Evolutionary conservation across 2,329 filamentous ascomycete species (phyloP), one percentile per base, ranked within the genome.

Genomic region (Coleophoma eucalyptorum): DNA sequence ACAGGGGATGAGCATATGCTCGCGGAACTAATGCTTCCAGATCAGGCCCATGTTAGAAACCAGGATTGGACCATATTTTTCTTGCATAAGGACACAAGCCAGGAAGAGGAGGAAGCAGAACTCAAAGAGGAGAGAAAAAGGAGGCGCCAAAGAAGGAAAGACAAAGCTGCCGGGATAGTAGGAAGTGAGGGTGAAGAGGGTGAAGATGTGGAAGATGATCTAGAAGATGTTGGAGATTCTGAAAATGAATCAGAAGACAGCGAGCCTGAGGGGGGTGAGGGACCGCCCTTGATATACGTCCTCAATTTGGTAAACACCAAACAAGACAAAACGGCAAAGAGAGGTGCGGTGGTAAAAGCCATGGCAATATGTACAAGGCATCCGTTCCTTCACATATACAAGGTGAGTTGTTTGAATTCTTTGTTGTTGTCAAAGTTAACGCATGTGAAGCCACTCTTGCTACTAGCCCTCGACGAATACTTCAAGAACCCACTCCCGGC

Each of bases 11-110:
- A 99, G 73, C 88, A 96, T 64, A 97, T 97, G 92, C 73, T 99
- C 65, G 94, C 94, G 6, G 94, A 99, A 74, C 81, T 99, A 64
- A 99, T 99, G 94, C 75, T 99, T 67, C 94, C 94, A 0, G 94
- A 99, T 69, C 93, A 97, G 70, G 91, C 93, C 19, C 94, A 99
- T 71, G 84, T 94, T 54, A 83, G 94, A 37, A 93, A 89, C 64
- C 92, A 97, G 71, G 94, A 99, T 68, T 99, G 94, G 94, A 99
- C 94, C 40, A 96, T 97, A 50, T 99, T 99, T 74, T 99, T 99
- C 67, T 69, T 99, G 50, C 94, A 99, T 73, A 97, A 97, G 68
- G 94, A 99, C 67, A 89, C 86, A 3, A 92, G 84, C 53, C 84
- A 87, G 46, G 86, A 89, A 53, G 89, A 93, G 51, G 92, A 96